Base-by-base conservation (phyloP, 1,284 basidiomycete species). In the Melanopsichium pennsylvanicum region DNA sequence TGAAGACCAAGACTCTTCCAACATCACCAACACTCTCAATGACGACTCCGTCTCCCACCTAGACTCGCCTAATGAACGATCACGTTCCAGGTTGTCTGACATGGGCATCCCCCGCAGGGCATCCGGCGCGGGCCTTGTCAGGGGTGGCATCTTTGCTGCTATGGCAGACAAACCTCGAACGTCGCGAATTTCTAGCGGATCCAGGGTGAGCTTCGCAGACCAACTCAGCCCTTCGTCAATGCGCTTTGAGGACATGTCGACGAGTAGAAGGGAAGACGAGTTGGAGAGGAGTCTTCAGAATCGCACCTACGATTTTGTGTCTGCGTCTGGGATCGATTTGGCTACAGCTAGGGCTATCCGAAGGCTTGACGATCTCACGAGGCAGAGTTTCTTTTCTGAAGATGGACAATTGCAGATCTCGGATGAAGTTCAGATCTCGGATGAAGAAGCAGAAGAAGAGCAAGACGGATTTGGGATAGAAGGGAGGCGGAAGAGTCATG, bases 101-200 rank as follows among this genome's bases (percentile, higher is more conserved):
- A 56, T 61, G 18, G 68, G 68, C 8, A 50, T 59, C 12, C 52
- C 68, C 3, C 56, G 68, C 19, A 35, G 68, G n/a, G 49, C 52
- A 9, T 66, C 61, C 0, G 60, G 60, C 0, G 37, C 54, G 1
- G 58, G 58, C 6, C 23, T 66, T 1, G 56, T 60, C 1, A 41
- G 61, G 21, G 67, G 60, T 18, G 67, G 67, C 19, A 70, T 70
- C 41, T 70, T 70, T 40, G 67, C 67, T 2, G 52, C 51, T 3
- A 63, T 70, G 38, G 67, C 67, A 0, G 67, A 70, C 5, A 41
- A 44, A 8, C 47, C 47, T 8, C 59, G 42, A 26, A 31, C 43
- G 19, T 48, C 49, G 6, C 56, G 60, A 25, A 27, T 64, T 12
- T 60, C 60, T 22, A 54, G 51, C 0, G 56, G 67, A 4, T 70